Percentiles rank a stretch among this genome's conserved stretches.
Conservation (phyloP, 2,329 filamentous ascomycete genomes). For the Blumeriella jaapii region DNA sequence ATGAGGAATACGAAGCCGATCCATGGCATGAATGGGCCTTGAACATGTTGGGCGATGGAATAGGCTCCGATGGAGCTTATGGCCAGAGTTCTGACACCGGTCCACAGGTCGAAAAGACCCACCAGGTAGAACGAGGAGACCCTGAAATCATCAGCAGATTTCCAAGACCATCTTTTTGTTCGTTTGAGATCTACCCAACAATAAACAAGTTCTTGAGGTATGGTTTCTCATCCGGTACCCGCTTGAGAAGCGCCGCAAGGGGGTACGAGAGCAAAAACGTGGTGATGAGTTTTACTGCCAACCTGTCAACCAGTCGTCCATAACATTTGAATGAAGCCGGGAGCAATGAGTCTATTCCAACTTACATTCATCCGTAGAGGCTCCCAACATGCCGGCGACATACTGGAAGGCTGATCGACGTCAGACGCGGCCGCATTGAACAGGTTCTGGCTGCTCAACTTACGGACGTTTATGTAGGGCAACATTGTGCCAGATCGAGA, state of each 20-base stretch:
- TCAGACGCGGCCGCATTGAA: conserved; percentile 18
- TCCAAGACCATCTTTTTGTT: too few relatives aligned
- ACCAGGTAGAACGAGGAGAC: conserved; percentile 84
- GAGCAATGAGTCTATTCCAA: background rate
- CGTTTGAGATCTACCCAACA: conserved; percentile 56
- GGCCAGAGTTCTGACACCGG: conserved; percentile 65
- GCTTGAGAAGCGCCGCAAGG: conserved; percentile 76
- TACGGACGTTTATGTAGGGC: conserved; percentile 52
- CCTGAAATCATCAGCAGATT: conserved; percentile 31
- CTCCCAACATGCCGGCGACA: conserved; percentile 43
- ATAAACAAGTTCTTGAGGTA: conserved; percentile 82
- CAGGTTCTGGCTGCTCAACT: conserved; percentile 15
- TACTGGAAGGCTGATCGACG: conserved; percentile 46
- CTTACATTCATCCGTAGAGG: conserved; percentile 54
- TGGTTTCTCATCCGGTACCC: conserved; percentile 75
- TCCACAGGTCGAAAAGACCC: conserved; percentile 88
- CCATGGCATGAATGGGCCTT: conserved; percentile 96
- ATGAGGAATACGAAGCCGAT: conserved; percentile 87
- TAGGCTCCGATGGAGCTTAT: conserved; percentile 75
- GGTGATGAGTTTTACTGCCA: conserved; percentile 81
- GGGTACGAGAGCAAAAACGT: conserved; percentile 90
- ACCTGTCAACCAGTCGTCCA: background rate
- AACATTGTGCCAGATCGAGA: conserved; percentile 38
- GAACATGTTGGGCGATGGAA: conserved; percentile 68
- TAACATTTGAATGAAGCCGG: conserved; percentile 5